Conservation (phyloP, 331 rosid genomes). For the Quercus phellos region DNA sequence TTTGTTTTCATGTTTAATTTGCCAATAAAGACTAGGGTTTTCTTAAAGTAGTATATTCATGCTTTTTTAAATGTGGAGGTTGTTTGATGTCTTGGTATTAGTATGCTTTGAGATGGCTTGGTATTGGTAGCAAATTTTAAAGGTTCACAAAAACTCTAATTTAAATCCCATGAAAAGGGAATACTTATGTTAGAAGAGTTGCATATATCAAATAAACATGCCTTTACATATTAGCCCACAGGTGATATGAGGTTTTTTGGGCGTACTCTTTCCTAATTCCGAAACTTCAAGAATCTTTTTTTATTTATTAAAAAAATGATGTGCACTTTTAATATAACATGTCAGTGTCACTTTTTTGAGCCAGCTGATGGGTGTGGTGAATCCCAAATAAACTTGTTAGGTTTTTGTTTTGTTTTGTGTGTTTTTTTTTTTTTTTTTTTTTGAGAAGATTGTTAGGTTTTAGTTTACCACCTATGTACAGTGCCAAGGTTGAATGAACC, state of each 20-base stretch:
- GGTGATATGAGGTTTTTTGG: background rate
- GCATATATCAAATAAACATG: background rate
- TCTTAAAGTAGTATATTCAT: background rate
- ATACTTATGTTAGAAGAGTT: background rate
- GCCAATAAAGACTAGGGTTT: background rate
- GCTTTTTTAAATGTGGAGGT: background rate
- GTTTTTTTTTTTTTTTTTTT: no score
- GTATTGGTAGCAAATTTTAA: background rate
- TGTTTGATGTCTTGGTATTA: background rate
- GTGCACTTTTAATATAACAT: background rate
- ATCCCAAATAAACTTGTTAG: background rate
- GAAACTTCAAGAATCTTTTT: background rate
- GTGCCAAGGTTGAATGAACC: background rate
- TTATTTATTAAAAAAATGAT: background rate
- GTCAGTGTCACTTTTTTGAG: background rate
- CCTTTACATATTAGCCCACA: background rate
- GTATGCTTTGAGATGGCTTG: background rate
- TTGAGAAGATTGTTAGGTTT: background rate
- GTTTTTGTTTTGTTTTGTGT: background rate
- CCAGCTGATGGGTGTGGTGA: background rate
- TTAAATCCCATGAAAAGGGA: background rate
- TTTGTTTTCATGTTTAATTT: constrained; percentile 54
- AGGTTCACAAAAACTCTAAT: background rate
- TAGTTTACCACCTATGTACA: background rate
- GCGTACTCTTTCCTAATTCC: background rate